A percentile compares a stretch with the other conserved stretches of the same genome.
Evolutionary conservation across 148 eudicot genomes (phyloP).

Genomic region (Amaranthus hypochondriacus): DNA sequence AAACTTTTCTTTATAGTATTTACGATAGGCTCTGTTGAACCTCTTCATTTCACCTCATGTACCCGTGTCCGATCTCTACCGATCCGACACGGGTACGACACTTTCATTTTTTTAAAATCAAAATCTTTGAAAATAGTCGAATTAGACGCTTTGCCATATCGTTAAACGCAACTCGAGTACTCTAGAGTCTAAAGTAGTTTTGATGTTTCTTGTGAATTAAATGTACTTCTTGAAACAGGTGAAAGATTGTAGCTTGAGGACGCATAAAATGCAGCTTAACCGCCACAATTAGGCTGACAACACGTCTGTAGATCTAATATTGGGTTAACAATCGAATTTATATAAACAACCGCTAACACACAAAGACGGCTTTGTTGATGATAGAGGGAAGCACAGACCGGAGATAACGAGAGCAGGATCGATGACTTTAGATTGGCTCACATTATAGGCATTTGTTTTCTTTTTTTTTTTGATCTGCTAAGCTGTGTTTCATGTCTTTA

Average conservation of each 20-base stretch:
- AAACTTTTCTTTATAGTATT: not conserved
- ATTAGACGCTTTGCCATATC: too few species aligned
- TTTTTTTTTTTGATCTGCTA: constrained; percentile 8
- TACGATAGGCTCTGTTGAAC: too few species aligned
- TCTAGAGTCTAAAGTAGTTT: not conserved
- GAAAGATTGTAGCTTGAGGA: constrained; percentile 82
- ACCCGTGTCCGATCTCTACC: too few species aligned
- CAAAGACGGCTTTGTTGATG: constrained; percentile 15
- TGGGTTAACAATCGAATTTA: constrained; percentile 19
- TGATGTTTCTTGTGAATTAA: not conserved
- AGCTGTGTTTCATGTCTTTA: too few species aligned
- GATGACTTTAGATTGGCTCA: constrained; percentile 22
- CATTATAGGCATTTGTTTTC: constrained; percentile 12
- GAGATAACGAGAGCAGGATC: constrained; percentile 21
- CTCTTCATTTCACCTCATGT: too few species aligned
- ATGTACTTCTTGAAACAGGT: constrained; percentile 42
- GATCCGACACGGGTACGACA: too few species aligned
- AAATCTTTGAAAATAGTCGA: too few species aligned
- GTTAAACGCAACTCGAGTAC: too few species aligned
- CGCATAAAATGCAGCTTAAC: constrained; percentile 70
- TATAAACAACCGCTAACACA: constrained; percentile 24
- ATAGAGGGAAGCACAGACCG: constrained; percentile 16
- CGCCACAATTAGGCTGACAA: constrained; percentile 58
- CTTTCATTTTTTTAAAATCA: too few species aligned
- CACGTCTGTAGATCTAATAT: constrained; percentile 62